A percentile compares a stretch with the other conserved stretches of the same genome.
Conservation (phyloP, 108 stramenopile species). For the Cyclotella kingstonii region DNA sequence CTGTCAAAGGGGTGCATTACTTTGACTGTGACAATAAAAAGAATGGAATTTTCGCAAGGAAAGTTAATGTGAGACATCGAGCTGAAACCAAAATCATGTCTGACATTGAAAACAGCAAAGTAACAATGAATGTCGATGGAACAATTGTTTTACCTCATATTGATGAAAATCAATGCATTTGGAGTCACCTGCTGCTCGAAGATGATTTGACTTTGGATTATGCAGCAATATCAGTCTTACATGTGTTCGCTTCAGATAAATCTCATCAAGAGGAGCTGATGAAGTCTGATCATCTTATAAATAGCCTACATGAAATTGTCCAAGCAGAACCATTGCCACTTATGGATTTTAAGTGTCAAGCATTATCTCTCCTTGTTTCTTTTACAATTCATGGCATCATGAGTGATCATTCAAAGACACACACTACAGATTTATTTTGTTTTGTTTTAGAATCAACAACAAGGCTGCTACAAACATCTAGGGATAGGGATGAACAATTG, state of each 20-base stretch:
- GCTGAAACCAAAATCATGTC: background rate
- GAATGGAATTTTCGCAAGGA: constrained; percentile 31
- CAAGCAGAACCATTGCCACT: constrained; percentile 4
- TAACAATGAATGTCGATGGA: constrained; percentile 9
- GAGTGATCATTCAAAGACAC: background rate
- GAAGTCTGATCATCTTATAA: constrained; percentile 13
- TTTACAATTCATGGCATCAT: constrained; percentile 4
- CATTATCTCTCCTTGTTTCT: constrained; percentile 21
- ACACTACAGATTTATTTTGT: constrained; percentile 21
- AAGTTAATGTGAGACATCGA: constrained; percentile 7
- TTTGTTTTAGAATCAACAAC: constrained; percentile 22
- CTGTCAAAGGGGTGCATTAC: constrained; percentile 15
- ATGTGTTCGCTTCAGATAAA: constrained; percentile 15
- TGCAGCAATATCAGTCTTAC: constrained; percentile 14
- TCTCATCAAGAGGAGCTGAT: constrained; percentile 20
- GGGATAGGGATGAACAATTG: constrained; percentile 7
- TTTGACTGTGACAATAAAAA: constrained; percentile 27
- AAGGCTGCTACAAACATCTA: constrained; percentile 17
- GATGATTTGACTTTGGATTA: constrained; percentile 25
- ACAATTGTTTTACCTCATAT: background rate
- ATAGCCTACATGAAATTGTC: background rate
- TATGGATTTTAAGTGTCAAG: constrained; percentile 13
- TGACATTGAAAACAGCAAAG: constrained; percentile 3
- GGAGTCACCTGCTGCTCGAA: constrained; percentile 1
- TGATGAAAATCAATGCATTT: background rate